Percentiles rank a stretch among this genome's conserved stretches.
phyloP scores from a whole-genome alignment of 192 early-diverging fungal genomes.

The Coemansia sp. region DNA sequence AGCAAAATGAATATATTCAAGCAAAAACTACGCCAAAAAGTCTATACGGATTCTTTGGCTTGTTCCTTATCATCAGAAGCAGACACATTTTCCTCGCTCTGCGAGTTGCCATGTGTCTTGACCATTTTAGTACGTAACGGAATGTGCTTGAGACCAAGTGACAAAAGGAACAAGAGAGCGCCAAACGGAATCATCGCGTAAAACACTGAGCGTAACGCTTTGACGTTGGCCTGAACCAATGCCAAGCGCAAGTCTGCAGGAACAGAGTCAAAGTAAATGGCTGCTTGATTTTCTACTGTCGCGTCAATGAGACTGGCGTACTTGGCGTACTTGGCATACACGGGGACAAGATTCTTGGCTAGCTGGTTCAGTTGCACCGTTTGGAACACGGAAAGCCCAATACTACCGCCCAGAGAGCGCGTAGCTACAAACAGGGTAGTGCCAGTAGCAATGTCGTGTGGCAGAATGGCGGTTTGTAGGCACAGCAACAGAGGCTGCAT shows the following conservation, averaged over 20 bases:
- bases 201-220: constrained; percentile 56
- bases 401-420: constrained; percentile 61
- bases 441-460: constrained; percentile 64
- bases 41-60: background rate
- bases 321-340: constrained; percentile 38
- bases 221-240: constrained; percentile 59
- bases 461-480: constrained; percentile 62
- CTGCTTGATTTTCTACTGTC: constrained; percentile 34
- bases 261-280: constrained; percentile 23
- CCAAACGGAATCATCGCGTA: constrained; percentile 56
- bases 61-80: background rate
- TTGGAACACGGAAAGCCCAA: constrained; percentile 60
- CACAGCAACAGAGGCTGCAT: constrained; percentile 69
- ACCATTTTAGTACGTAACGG: constrained; percentile 19
- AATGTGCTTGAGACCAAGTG: constrained; percentile 55
- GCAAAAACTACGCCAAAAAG: background rate
- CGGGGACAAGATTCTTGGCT: constrained; percentile 21
- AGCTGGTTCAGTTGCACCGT: constrained; percentile 46
- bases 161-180: constrained; percentile 51
- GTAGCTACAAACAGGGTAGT: constrained; percentile 65
- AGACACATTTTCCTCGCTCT: background rate
- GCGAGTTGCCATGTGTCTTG: constrained; percentile 12
- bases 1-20: too few relatives aligned
- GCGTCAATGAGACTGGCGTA: constrained; percentile 42
- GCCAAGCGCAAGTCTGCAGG: constrained; percentile 35